A percentile compares a stretch with the other conserved stretches of the same genome.
phyloP scores from a whole-genome alignment of 345 rosid genomes.

The Eucalyptus victrix region DNA sequence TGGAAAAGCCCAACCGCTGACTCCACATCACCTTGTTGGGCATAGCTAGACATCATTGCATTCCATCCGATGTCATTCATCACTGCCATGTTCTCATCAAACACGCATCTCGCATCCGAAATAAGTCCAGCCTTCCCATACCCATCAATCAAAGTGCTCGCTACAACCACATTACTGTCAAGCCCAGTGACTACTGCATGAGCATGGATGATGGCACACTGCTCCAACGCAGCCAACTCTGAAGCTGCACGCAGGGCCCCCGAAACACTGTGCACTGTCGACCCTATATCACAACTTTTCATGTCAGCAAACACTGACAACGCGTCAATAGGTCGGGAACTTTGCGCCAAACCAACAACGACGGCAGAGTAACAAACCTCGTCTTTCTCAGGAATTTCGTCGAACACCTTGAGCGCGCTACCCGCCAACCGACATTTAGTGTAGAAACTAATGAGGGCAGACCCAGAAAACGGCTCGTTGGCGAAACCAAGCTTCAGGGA shows the following conservation, averaged over 20 bases:
- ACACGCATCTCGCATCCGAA: conserved; percentile 20
- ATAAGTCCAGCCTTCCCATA: conserved; percentile 30
- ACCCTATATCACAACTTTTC: conserved; percentile 5
- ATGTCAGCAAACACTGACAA: conserved; percentile 16
- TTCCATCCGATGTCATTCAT: conserved; percentile 30
- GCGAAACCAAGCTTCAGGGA: conserved; percentile 20
- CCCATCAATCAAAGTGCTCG: conserved; percentile 22
- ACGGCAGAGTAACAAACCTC: conserved; percentile 23
- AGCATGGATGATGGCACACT: conserved; percentile 26
- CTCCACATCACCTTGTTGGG: conserved; percentile 28
- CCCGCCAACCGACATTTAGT: not conserved
- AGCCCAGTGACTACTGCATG: conserved; percentile 25
- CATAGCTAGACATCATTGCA: conserved; percentile 27
- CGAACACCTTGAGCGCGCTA: conserved; percentile 18
- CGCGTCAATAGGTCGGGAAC: conserved; percentile 9
- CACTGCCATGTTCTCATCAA: conserved; percentile 12
- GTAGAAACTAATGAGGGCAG: conserved; percentile 20
- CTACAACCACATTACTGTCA: conserved; percentile 11
- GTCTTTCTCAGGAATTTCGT: conserved; percentile 23
- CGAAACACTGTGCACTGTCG: conserved; percentile 18
- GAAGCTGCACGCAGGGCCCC: conserved; percentile 23
- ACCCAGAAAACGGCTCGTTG: conserved; percentile 17
- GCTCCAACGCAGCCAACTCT: conserved; percentile 29
- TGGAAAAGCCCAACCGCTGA: conserved; percentile 14
- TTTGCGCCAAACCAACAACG: conserved; percentile 29